Evolutionary conservation across 371 early-diverging fungal genomes (phyloP).

Genomic region (Syncephalastrum sp.): DNA sequence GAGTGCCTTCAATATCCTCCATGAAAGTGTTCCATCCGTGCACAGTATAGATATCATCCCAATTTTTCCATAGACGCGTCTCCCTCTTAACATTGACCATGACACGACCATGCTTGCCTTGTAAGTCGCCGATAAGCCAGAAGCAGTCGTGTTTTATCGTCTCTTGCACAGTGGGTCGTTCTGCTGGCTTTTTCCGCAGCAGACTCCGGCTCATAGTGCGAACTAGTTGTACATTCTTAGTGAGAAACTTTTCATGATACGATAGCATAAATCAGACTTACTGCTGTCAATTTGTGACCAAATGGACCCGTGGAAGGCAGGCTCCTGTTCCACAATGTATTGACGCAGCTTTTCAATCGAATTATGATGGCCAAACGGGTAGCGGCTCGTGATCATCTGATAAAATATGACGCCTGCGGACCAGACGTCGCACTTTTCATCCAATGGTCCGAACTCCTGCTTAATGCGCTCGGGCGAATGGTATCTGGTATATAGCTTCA

Average conservation of each 20-base stretch:
- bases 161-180: neutral
- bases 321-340: neutral
- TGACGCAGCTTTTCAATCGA: no score
- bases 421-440: slow-evolving; percentile 6
- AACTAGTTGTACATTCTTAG: neutral
- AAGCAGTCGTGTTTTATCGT: neutral
- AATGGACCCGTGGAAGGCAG: neutral
- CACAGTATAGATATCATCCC: neutral
- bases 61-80: neutral
- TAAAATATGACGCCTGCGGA: slow-evolving; percentile 9
- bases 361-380: slow-evolving; percentile 2
- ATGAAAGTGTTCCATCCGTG: neutral
- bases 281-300: neutral
- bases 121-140: neutral
- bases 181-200: neutral
- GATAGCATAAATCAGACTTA: neutral
- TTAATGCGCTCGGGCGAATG: neutral
- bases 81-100: neutral
- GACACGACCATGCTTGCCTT: no score
- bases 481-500: no score
- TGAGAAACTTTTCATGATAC: neutral
- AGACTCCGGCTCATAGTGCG: neutral
- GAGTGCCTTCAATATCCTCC: no score
- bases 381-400: neutral
- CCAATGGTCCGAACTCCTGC: no score